Base-by-base conservation (phyloP, 225 moss, liverwort and hornwort species). In the Pseudisothecium myosuroides region DNA sequence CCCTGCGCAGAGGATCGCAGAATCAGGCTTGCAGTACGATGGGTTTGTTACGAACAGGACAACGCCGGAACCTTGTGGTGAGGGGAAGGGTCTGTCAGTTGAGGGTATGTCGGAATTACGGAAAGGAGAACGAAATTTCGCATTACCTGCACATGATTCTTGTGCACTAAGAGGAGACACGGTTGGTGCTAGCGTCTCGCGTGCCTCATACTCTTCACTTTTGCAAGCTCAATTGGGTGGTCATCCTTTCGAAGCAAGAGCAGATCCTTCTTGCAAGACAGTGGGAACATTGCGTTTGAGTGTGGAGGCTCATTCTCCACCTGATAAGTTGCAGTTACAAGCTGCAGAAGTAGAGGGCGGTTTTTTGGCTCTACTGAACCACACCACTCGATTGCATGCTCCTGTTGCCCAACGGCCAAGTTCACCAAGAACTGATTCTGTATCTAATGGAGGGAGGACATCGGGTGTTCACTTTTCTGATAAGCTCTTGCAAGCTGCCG, bases 181-280 rank as follows among this genome's bases (percentile, higher is more conserved):
- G 43, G 64, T 72, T 80, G 84, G 84, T 82, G 69, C 74, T 75
- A 90, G 76, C 80, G 80, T 64, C 23, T 73, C 87, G 61, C 85
- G 34, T 80, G 62, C 75, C 60, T 91, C 91, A 55, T 91, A 89
- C 56, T 83, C 87, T 43, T 73, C 79, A 85, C 91, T 92, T 74
- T 76, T 91, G 87, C 92, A 92, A 90, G 90, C 92, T 89, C 92
- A 92, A 69, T 59, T 90, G 31, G 86, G 80, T 90, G 91, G 52
- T 76, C 55, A 87, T 80, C 55, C 87, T 84, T 84, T 72, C 34
- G 73, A 91, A 73, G 66, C 60, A 82, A 77, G 78, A 67, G 31
- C 78, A 85, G 74, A 66, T 63, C 85, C 50, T 62, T 67, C 60
- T 20, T 72, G 41, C 41, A 89, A 58, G 80, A 81, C 52, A 84